phyloP scores from a whole-genome alignment of 805 yeast species.

The Kodamaea nitidulidarum region DNA sequence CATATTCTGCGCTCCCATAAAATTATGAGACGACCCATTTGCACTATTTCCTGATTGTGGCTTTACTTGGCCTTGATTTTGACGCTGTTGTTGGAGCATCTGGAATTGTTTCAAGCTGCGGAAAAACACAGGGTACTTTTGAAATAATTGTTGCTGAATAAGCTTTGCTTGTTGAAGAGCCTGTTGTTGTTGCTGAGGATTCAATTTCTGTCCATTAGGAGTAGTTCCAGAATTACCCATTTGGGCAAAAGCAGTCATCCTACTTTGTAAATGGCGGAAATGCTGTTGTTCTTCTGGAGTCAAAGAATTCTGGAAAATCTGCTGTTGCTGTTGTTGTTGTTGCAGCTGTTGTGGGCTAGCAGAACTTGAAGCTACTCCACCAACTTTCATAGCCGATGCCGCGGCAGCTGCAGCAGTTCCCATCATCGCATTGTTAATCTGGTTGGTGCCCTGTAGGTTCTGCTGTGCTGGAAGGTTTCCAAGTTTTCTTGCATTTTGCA shows the following conservation, averaged over 20 bases:
- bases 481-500: neutral
- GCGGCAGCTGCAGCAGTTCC: constrained; percentile 1
- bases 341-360: constrained; percentile 12
- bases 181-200: constrained; percentile 43
- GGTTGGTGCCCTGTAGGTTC: neutral
- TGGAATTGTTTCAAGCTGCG: constrained; percentile 26
- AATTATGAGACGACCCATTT: neutral
- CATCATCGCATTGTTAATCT: neutral
- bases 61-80: constrained; percentile 12
- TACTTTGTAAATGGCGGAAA: constrained; percentile 37
- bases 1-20: constrained; percentile 1
- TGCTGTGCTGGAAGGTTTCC: neutral
- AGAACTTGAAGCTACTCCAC: neutral
- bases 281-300: constrained; percentile 40
- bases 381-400: constrained; percentile 3
- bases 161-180: constrained; percentile 40
- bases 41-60: constrained; percentile 5
- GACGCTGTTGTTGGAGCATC: constrained; percentile 22
- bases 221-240: constrained; percentile 43
- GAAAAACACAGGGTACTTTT: constrained; percentile 25
- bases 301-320: constrained; percentile 39
- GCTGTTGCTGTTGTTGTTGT: constrained; percentile 43
- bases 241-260: constrained; percentile 37
- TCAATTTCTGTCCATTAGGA: constrained; percentile 39
- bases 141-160: constrained; percentile 25